Conservation (phyloP, 2,329 filamentous ascomycete genomes). For the Trichoderma semiorbis region DNA sequence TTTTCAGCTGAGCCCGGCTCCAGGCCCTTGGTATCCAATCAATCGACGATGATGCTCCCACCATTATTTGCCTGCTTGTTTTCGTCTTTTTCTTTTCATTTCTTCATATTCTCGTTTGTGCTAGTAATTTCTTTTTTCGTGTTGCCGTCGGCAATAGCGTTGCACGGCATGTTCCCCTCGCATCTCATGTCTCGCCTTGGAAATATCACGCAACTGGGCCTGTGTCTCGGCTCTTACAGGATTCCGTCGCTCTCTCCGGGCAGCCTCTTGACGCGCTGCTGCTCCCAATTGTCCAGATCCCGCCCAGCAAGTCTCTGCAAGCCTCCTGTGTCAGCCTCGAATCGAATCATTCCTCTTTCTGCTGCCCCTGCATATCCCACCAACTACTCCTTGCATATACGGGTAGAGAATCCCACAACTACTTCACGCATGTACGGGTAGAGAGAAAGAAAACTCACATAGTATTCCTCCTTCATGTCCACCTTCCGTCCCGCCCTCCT, state of each 20-base stretch:
- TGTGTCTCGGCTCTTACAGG: conserved; percentile 42
- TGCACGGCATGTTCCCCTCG: not conserved
- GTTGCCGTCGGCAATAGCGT: not conserved
- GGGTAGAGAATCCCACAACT: not conserved
- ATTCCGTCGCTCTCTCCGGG: conserved; percentile 87
- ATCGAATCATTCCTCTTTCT: not conserved
- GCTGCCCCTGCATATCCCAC: not conserved
- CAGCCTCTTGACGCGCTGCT: conserved; percentile 86
- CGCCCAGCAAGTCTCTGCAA: conserved; percentile 58
- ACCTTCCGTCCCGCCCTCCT: conserved; percentile 67
- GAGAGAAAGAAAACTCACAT: conserved; percentile 55
- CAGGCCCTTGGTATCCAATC: conserved; percentile 14
- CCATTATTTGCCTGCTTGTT: not conserved
- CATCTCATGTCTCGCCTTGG: not conserved
- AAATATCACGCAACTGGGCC: not conserved
- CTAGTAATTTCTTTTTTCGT: not conserved
- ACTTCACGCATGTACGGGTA: not conserved
- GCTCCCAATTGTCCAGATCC: conserved; percentile 94
- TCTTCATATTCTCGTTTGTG: not conserved
- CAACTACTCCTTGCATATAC: not conserved
- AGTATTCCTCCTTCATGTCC: conserved; percentile 82
- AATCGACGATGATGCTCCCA: not conserved
- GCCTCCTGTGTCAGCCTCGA: not conserved
- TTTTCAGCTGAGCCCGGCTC: conserved; percentile 2
- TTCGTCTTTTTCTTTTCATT: not conserved